Percentiles rank a stretch among this genome's conserved stretches.
Evolutionary conservation across 73 alveolate genomes (phyloP).

Genomic region (Paramecium pentaurelia): DNA sequence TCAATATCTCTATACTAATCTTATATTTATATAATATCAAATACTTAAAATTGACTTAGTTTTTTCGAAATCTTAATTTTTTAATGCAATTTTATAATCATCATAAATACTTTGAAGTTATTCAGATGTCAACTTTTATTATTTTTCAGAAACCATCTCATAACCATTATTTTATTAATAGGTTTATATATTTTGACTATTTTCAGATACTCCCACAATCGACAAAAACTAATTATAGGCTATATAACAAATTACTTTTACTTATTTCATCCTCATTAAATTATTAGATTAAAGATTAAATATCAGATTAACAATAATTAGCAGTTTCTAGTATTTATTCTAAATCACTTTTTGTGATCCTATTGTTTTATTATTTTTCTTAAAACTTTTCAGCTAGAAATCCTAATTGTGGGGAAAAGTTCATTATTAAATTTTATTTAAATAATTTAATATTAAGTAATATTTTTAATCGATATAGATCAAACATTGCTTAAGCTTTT

Average conservation of each 20-base stretch:
- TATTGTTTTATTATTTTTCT: background rate
- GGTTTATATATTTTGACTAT: background rate
- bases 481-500: slow-evolving; percentile 52
- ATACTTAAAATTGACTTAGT: background rate
- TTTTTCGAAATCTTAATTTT: background rate
- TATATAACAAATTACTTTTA: background rate
- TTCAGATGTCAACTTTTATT: background rate
- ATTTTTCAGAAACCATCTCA: background rate
- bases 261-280: background rate
- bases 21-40: background rate
- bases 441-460: background rate
- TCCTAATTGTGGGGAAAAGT: slow-evolving; percentile 20
- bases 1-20: slow-evolving; percentile 31
- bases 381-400: background rate
- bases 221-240: slow-evolving; percentile 27
- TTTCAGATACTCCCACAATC: background rate
- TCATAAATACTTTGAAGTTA: background rate
- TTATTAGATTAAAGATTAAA: background rate
- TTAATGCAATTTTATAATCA: slow-evolving; percentile 18
- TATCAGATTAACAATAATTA: background rate
- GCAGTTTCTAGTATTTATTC: background rate
- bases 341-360: background rate
- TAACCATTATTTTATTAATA: background rate
- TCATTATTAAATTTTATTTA: background rate
- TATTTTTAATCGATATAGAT: background rate